Conservation (phyloP, 177 flowering plant species). For the Vitis hybrid region DNA sequence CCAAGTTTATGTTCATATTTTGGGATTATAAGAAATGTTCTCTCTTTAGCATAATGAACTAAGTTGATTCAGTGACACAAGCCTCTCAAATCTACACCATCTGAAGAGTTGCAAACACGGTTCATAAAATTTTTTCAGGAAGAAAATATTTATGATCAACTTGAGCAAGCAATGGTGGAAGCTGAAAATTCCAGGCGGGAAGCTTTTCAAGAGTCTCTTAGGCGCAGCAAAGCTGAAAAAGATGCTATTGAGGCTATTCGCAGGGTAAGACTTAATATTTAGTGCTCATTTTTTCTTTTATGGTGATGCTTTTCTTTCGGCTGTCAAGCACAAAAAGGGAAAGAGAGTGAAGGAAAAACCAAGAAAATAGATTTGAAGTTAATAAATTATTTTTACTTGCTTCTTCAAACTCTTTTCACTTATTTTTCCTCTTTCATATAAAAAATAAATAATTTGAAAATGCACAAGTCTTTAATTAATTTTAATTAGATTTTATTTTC, state of each 20-base stretch:
- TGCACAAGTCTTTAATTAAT: too few relatives aligned
- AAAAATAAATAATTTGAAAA: too few relatives aligned
- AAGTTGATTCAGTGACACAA: not conserved
- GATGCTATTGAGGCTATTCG: conserved; percentile 58
- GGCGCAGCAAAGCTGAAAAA: conserved; percentile 66
- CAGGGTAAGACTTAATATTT: conserved; percentile 35
- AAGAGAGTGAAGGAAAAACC: not conserved
- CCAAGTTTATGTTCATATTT: not conserved
- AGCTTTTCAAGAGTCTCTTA: conserved; percentile 56
- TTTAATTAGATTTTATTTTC: too few relatives aligned
- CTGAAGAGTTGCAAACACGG: conserved; percentile 5
- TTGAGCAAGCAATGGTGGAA: conserved; percentile 51
- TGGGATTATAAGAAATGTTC: not conserved
- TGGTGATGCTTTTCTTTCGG: not conserved
- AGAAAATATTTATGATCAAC: conserved; percentile 37
- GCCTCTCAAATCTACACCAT: not conserved
- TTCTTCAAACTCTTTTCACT: too few relatives aligned
- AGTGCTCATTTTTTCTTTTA: not conserved
- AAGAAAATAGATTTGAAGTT: not conserved
- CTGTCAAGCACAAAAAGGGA: not conserved
- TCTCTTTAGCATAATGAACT: not conserved
- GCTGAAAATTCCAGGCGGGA: conserved; percentile 48
- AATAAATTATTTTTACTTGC: too few relatives aligned
- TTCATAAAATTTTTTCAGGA: conserved; percentile 37
- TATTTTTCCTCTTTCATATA: too few relatives aligned